Evolutionary conservation across 140 eudicot genomes (phyloP).

Genomic region (Oenanthe javanica): DNA sequence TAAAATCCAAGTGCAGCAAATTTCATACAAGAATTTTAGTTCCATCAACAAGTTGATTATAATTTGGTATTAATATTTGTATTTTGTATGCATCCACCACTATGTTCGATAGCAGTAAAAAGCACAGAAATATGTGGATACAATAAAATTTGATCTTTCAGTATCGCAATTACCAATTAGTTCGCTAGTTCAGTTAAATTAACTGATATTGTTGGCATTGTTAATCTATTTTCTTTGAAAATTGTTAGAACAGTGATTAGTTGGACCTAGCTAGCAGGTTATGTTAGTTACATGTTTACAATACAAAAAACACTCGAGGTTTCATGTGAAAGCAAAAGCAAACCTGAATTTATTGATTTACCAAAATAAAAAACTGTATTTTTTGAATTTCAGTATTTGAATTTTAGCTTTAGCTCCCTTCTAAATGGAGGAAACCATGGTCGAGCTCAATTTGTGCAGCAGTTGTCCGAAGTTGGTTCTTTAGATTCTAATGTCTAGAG

Average conservation of each 20-base stretch:
- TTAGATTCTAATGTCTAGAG: not conserved
- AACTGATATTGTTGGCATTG: no score
- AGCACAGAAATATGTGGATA: not conserved
- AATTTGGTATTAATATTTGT: not conserved
- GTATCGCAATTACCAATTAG: not conserved
- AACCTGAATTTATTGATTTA: not conserved
- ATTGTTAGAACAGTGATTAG: not conserved
- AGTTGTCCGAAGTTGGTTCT: not conserved
- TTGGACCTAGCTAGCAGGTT: not conserved
- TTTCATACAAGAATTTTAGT: not conserved
- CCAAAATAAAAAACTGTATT: not conserved
- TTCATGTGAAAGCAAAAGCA: not conserved
- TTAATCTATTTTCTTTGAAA: no score
- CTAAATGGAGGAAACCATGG: not conserved
- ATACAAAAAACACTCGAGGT: not conserved
- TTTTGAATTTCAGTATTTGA: not conserved
- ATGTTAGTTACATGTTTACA: not conserved
- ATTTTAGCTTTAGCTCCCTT: not conserved
- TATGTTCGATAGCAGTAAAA: not conserved
- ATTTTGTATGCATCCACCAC: not conserved
- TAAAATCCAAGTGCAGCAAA: not conserved
- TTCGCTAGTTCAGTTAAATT: not conserved
- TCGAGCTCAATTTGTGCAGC: not conserved
- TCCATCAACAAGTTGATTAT: not conserved
- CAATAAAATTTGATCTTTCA: not conserved